Evolutionary conservation across 441 rosid species (phyloP).

Genomic region (Kokia cookei): DNA sequence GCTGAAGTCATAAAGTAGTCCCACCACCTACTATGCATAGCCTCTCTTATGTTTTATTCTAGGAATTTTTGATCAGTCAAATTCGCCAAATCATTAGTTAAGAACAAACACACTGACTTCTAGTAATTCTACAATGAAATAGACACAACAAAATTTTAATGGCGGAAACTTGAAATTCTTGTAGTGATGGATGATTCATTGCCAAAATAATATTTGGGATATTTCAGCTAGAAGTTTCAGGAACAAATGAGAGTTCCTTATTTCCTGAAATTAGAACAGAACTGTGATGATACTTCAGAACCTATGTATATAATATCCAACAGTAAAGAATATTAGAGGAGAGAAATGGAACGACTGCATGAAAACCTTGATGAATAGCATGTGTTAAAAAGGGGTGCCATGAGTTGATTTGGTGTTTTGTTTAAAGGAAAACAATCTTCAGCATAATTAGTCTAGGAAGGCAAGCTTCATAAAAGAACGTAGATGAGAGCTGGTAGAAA

Average conservation of each 20-base stretch:
- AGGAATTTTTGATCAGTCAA: neutral
- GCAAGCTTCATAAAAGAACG: neutral
- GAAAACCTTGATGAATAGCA: neutral
- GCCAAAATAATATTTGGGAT: neutral
- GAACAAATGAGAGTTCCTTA: neutral
- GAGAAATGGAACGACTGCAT: neutral
- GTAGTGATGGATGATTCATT: neutral
- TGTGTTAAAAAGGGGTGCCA: neutral
- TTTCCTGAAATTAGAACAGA: neutral
- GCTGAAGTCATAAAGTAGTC: neutral
- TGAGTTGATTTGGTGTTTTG: neutral
- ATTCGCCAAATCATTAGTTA: neutral
- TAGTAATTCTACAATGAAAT: neutral
- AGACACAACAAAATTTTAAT: neutral
- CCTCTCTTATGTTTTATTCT: neutral
- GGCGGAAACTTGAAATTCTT: neutral
- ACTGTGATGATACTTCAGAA: neutral
- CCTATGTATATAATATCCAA: neutral
- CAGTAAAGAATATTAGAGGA: neutral
- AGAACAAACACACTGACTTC: neutral
- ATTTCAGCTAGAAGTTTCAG: neutral
- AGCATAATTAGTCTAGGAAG: neutral
- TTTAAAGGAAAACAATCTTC: neutral
- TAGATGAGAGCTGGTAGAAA: neutral
- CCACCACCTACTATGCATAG: neutral